Evolutionary conservation across 1,284 basidiomycete genomes (phyloP), one percentile per base, ranked within the genome.

Genomic region (Waitea zeae): DNA sequence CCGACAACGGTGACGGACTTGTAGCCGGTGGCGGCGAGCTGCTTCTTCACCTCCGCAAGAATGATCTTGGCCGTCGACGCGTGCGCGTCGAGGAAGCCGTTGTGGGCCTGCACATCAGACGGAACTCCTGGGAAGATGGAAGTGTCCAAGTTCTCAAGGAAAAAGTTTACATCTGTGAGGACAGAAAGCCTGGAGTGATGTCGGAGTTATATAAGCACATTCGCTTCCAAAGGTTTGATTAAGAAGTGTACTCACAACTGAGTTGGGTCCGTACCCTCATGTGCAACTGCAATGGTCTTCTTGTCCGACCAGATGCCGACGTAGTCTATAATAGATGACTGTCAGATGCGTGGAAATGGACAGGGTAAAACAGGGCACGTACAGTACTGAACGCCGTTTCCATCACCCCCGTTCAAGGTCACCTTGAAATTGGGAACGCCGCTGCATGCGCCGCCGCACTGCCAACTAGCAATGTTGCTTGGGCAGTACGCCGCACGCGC

Each of bases 11-110:
- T 53, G 33, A 67, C 59, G 13, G 49, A 49, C 11, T 40, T 53
- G 1, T 58, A 52, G 15, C 51, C 45, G 36, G 52, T 44, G 12
- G 40, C 17, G 4, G 44, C 38, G 32, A 68, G 49, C 12, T 61
- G 45, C 17, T 40, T 47, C 32, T 57, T 46, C 15, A 60, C 56
- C 31, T 62, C 55, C 5, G 47, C 33, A 12, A 65, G 51, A 37
- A 67, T 54, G 11, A 46, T 42, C 1, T 37, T 12, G 1, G 61
- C 62, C 3, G 58, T 60, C 37, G 49, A 40, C 1, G 55, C 58
- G 41, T 70, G 67, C 36, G 57, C 61, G 26, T 59, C 47, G 3
- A 53, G 48, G 49, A 71, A 71, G 1, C 69, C 69, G 24, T 52
- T 42, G 39, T 71, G 70, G 6, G 62, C 61, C 33, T 52, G 41